A percentile compares a stretch with the other conserved stretches of the same genome.
Evolutionary conservation across 331 rosid genomes (phyloP).

Genomic region (Pyracantha coccinea): DNA sequence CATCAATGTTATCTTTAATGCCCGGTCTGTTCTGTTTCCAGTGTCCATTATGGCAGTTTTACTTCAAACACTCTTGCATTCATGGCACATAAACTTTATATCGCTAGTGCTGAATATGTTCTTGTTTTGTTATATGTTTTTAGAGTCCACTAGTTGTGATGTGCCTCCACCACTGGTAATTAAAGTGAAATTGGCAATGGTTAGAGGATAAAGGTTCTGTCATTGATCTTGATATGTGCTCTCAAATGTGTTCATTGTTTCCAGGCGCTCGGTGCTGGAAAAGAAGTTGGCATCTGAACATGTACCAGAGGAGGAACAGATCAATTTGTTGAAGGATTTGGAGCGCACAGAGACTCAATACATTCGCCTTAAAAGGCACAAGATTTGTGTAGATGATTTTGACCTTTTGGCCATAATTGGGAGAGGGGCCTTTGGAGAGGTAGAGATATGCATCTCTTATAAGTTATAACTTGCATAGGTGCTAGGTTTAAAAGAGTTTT

Average conservation of each 20-base stretch:
- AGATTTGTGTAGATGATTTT: constrained; percentile 85
- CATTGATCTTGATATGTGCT: neutral
- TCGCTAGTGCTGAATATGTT: neutral
- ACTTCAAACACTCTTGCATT: neutral
- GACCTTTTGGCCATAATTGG: constrained; percentile 85
- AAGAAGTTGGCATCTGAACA: constrained; percentile 56
- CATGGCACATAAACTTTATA: neutral
- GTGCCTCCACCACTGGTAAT: neutral
- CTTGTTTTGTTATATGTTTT: neutral
- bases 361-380: constrained; percentile 81
- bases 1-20: no score
- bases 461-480: neutral
- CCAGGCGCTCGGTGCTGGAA: constrained; percentile 77
- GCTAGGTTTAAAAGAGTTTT: neutral
- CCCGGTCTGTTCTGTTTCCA: neutral
- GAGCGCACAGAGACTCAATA: constrained; percentile 83
- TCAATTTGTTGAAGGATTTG: constrained; percentile 68
- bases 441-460: constrained; percentile 21
- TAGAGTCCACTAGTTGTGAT: neutral
- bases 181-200: neutral
- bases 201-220: neutral
- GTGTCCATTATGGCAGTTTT: neutral
- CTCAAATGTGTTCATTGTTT: constrained; percentile 13
- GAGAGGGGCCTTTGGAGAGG: constrained; percentile 99
- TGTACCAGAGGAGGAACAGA: constrained; percentile 80